Evolutionary conservation across 164 flowering plant genomes (phyloP).

Genomic region (Stephania cephalantha): DNA sequence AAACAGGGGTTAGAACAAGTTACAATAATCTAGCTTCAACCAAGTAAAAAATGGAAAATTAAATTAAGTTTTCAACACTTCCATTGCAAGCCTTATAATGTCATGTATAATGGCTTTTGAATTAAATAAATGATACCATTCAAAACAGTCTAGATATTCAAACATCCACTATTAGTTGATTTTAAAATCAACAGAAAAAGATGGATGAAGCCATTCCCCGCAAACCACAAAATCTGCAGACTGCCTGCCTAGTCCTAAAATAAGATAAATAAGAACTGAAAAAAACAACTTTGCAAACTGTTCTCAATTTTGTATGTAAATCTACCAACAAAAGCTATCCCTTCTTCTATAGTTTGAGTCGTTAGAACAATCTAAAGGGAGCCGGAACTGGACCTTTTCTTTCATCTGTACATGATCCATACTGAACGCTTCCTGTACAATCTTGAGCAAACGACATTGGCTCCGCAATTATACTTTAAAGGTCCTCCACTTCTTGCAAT

Average conservation of each 20-base stretch:
- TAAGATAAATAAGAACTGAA: background rate
- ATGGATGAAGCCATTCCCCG: background rate
- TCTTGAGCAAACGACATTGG: background rate
- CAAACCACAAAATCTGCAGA: background rate
- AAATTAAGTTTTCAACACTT: background rate
- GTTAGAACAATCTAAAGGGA: background rate
- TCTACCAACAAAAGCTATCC: background rate
- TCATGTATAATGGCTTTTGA: background rate
- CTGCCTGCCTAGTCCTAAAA: background rate
- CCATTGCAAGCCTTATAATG: background rate
- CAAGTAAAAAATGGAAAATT: background rate
- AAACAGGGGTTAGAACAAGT: background rate
- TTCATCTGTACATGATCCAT: constrained; percentile 5
- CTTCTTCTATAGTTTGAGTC: background rate
- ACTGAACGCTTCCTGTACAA: constrained; percentile 4
- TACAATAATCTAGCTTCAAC: too few relatives aligned
- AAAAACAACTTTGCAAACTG: background rate
- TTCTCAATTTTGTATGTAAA: background rate
- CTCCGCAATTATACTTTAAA: background rate
- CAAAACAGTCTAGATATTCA: background rate
- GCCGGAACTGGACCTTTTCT: background rate
- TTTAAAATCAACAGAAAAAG: background rate
- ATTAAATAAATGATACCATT: background rate
- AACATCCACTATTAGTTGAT: background rate
- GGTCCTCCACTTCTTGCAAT: background rate